Evolutionary conservation across 2,329 filamentous ascomycete genomes (phyloP).

Genomic region (Exophiala spinifera): DNA sequence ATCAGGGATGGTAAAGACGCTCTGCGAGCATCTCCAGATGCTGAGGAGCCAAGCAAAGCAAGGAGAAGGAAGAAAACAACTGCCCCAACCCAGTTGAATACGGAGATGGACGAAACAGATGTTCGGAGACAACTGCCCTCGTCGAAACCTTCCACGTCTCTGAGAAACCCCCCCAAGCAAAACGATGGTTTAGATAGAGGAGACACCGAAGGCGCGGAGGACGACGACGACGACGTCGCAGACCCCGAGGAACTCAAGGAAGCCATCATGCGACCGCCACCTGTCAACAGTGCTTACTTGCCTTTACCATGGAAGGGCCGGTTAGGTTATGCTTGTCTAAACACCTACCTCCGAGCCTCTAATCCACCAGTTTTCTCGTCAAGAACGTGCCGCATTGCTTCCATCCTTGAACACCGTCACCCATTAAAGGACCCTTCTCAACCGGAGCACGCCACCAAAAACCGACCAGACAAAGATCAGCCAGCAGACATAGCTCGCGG

Average conservation of each 20-base stretch:
- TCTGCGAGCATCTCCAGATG: constrained; percentile 33
- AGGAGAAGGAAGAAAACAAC: constrained; percentile 12
- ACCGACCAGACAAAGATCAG: constrained; percentile 73
- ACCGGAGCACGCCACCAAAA: constrained; percentile 79
- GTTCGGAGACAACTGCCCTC: constrained; percentile 13
- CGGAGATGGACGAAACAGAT: constrained; percentile 10
- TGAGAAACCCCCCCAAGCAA: constrained; percentile 28
- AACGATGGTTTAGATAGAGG: constrained; percentile 27
- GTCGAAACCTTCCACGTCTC: constrained; percentile 16
- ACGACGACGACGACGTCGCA: constrained; percentile 45
- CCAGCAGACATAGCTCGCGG: constrained; percentile 66
- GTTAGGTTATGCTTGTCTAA: constrained; percentile 86
- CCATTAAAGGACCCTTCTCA: constrained; percentile 71
- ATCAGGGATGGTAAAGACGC: constrained; percentile 30
- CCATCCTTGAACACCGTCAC: constrained; percentile 84
- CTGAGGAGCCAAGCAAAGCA: constrained; percentile 10
- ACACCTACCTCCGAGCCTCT: constrained; percentile 80
- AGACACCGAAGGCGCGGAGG: constrained; percentile 55
- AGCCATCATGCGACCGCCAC: constrained; percentile 63
- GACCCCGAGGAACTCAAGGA: constrained; percentile 58
- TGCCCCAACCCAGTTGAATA: constrained; percentile 1
- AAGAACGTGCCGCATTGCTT: constrained; percentile 84
- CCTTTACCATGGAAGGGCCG: constrained; percentile 89
- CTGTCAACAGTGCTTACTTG: constrained; percentile 77
- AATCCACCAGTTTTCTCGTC: constrained; percentile 87